Evolutionary conservation across 2,329 filamentous ascomycete species (phyloP), one percentile per base, ranked within the genome.

Genomic region (Sarocladium oryzae): DNA sequence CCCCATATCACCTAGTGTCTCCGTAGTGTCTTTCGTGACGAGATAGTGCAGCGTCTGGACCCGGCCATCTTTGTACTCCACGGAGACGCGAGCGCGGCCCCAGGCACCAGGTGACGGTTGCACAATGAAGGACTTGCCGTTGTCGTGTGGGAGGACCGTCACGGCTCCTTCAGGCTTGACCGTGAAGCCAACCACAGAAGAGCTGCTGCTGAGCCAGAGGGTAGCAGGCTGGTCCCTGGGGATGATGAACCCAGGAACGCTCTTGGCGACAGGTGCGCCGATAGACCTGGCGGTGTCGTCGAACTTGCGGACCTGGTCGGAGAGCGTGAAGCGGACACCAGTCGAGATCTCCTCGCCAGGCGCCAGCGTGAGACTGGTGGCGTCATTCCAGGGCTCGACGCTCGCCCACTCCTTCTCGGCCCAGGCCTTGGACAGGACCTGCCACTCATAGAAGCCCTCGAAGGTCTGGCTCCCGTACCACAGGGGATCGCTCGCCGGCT

Each of bases 361-460:
- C 15, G 65, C 53, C 3, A 83, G 57, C 0, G 59, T 66, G 41
- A 64, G 64, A 0, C 78, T 78, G 0, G 75, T 75, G 0, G 78
- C 69, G 2, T 61, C 35, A 56, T 83, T 84, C 81, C 81, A 84
- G 0, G 79, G 78, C 2, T 66, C 59, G 1, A 62, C 65, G 1
- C 52, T 58, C 1, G 65, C 68, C 80, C 79, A 84, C 56, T 83
- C 78, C 0, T 72, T 73, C 53, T 81, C 74, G 0, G 76, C 75
- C 63, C 72, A 82, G 0, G 78, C 78, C 51, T 72, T 69, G 11
- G 70, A 74, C 49, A 78, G 67, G 0, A 76, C 69, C 56, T 81
- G 75, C 78, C 78, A 84, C 56, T 81, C 78, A 53, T 83, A 84
- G 54, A 78, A 73, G 1, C 79, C 79, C 57, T 84, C 79, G 53